Base-by-base conservation (phyloP, 495 filamentous ascomycete species). In the Talaromyces thailandensis region DNA sequence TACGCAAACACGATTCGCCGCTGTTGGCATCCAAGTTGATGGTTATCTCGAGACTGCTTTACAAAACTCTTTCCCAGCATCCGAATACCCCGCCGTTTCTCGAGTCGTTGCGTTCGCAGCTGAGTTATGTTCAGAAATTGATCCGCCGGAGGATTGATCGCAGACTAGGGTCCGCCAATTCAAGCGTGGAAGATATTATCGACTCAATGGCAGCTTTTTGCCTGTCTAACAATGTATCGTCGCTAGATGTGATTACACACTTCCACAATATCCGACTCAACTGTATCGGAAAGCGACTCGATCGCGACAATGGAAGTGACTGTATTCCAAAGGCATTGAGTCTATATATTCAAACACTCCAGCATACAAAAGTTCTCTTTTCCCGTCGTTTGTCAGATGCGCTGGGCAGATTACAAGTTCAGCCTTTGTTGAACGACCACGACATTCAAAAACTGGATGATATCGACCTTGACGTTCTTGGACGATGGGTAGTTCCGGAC, bases 131-230 rank as follows among this genome's bases (percentile, higher is more conserved):
- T 48, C 80, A 86, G 53, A 79, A 77, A 48, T 82, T 83, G 56
- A 74, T 97, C 29, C 71, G 88, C 23, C 75, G 78, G 45, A 82
- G 82, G 6, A 84, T 97, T 55, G 84, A 94, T 65, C 84, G 82
- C 56, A 80, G 81, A 6, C 73, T 98, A 56, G 81, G 82, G 45
- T 82, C 78, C 58, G 67, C 72, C 28, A 73, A 77, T 60, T 71
- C 70, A 25, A 81, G 78, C 32, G 75, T 69, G 21, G 77, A 81
- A 25, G 79, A 78, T 32, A 79, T 96, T 18, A 77, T 92, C 14
- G 79, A 91, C 67, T 83, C 84, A 12, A 79, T 98, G 69, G 86
- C 84, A 37, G 93, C 93, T 6, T 96, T 92, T 68, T 89, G 88
- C 57, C 76, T 98, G 23, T 85, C 86, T 1, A 94, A 89, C 7